These are phyloP conservation scores for Alternaria brassicicola DNA, from an alignment of 2,329 filamentous ascomycete species.

Conservation along the genomic window DNA sequence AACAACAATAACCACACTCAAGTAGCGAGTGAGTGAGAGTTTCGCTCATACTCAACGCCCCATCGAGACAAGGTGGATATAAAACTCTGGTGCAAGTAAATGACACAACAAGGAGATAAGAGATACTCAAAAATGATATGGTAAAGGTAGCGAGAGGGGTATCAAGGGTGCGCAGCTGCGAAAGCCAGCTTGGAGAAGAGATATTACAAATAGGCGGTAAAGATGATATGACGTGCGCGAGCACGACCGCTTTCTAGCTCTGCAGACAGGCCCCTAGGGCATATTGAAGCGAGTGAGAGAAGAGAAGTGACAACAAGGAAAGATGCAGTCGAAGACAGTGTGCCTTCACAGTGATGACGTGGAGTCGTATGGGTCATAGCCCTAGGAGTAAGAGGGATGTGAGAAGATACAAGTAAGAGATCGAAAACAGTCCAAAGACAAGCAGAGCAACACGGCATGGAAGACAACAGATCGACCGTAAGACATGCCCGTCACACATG, in stretches of 20 bases:
- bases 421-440: constrained; percentile 2
- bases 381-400: neutral
- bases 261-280: constrained; percentile 11
- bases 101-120: constrained; percentile 1
- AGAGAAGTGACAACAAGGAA: neutral
- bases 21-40: neutral
- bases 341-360: constrained; percentile 4
- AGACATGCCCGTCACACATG: constrained; percentile 17
- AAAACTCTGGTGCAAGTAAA: constrained; percentile 52
- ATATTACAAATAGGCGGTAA: constrained; percentile 21
- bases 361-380: constrained; percentile 7
- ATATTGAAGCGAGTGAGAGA: constrained; percentile 8
- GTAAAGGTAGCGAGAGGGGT: constrained; percentile 14
- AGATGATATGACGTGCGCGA: constrained; percentile 18
- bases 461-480: constrained; percentile 11
- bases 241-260: constrained; percentile 23
- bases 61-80: constrained; percentile 27
- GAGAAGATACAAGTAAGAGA: neutral
- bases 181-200: constrained; percentile 7
- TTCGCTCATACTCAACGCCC: neutral
- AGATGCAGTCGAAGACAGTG: constrained; percentile 1
- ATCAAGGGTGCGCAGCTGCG: constrained; percentile 17
- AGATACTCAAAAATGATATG: neutral
- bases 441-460: constrained; percentile 6
- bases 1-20: neutral